Conservation (phyloP, 306 rosid species). For the Herpetospermum pedunculosum region DNA sequence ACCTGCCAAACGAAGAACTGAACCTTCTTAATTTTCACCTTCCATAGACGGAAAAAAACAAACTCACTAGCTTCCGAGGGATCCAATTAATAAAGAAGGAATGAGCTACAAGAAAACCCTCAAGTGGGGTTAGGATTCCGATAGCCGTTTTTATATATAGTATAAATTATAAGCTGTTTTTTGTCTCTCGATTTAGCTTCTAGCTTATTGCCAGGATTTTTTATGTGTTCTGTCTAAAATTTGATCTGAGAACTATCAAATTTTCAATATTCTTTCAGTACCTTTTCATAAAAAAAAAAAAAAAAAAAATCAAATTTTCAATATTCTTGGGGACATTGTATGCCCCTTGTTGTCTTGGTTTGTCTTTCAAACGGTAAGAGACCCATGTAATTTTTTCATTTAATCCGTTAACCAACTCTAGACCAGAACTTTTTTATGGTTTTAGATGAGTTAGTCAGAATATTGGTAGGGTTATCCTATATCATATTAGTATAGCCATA, state of each 20-base stretch:
- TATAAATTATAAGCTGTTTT: no score
- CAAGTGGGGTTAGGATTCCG: no score
- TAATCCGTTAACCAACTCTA: neutral
- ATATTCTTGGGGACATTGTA: neutral
- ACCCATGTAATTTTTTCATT: neutral
- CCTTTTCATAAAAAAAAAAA: no score
- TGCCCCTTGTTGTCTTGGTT: neutral
- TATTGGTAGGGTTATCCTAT: neutral
- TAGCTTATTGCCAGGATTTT: no score
- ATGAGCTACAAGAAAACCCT: no score
- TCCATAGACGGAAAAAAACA: no score
- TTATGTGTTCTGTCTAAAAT: neutral
- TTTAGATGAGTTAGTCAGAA: neutral
- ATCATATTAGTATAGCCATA: neutral
- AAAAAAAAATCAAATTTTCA: neutral
- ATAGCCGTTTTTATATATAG: no score
- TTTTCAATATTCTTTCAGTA: neutral
- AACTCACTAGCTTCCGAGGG: no score
- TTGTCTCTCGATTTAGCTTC: no score
- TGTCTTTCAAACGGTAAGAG: neutral
- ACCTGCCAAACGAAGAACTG: no score
- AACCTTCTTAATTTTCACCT: no score
- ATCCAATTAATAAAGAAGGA: no score
- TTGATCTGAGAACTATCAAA: neutral
- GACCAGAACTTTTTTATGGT: neutral